These are phyloP conservation scores for Solanum etuberosum DNA, from an alignment of 257 asterid genomes.

Conservation along the genomic window DNA sequence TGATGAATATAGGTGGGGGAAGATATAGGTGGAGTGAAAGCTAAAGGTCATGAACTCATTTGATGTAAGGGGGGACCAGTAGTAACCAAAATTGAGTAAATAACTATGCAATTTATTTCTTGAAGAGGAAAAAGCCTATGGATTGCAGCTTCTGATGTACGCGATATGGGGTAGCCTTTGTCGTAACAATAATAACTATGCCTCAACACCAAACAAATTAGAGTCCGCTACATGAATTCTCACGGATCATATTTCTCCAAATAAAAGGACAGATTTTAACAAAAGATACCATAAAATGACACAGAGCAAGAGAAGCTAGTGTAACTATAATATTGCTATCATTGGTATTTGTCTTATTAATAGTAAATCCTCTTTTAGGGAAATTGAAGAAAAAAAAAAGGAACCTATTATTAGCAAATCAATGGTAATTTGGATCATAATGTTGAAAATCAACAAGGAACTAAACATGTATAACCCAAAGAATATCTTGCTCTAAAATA, in stretches of 20 bases:
- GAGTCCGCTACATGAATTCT: background rate
- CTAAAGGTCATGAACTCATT: constrained; percentile 20
- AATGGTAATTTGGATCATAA: background rate
- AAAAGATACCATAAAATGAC: background rate
- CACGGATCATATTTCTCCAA: background rate
- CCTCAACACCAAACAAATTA: background rate
- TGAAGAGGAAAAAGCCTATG: background rate
- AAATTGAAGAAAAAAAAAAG: background rate
- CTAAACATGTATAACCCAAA: background rate
- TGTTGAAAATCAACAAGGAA: background rate
- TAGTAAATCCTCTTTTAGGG: background rate
- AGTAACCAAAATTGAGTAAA: background rate
- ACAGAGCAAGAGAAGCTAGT: background rate
- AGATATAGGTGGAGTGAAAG: constrained; percentile 33
- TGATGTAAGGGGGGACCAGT: background rate
- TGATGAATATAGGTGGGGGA: constrained; percentile 18
- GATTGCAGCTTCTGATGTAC: background rate
- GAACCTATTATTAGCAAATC: background rate
- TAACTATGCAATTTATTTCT: background rate
- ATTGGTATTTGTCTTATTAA: background rate
- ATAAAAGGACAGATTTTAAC: background rate
- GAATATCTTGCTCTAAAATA: background rate
- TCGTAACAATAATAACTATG: background rate
- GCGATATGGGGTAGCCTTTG: background rate
- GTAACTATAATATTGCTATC: background rate